These are phyloP conservation scores for Hippophae tibetana DNA, from an alignment of 306 rosid genomes.

Conservation along the genomic window DNA sequence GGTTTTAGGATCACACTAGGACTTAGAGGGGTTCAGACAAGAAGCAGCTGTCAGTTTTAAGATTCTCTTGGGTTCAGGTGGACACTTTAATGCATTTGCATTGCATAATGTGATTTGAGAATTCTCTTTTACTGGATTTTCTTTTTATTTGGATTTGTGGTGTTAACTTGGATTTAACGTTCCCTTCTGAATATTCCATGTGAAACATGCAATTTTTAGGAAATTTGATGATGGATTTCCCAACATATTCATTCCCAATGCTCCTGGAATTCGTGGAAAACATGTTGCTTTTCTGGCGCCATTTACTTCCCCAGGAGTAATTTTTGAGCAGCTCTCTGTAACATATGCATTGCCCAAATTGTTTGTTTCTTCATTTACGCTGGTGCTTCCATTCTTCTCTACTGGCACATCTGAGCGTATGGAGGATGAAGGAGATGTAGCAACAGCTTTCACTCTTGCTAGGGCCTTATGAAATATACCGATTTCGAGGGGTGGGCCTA, in stretches of 20 bases:
- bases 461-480: constrained; percentile 88
- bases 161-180: constrained; percentile 1
- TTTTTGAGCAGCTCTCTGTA: constrained; percentile 95
- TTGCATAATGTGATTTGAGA: too few species aligned
- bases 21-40: background rate
- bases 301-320: constrained; percentile 81
- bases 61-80: background rate
- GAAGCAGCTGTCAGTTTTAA: background rate
- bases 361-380: constrained; percentile 77
- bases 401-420: constrained; percentile 93
- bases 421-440: constrained; percentile 99
- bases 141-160: background rate
- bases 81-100: background rate
- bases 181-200: constrained; percentile 25
- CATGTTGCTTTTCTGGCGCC: constrained; percentile 95
- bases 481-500: constrained; percentile 94
- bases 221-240: constrained; percentile 97
- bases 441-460: constrained; percentile 94
- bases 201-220: constrained; percentile 37
- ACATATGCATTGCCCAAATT: constrained; percentile 86
- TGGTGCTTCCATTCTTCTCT: constrained; percentile 93
- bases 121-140: too few species aligned
- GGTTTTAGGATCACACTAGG: too few species aligned
- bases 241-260: constrained; percentile 91
- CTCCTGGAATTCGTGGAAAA: constrained; percentile 87